Evolutionary conservation across 257 asterid genomes (phyloP).

Genomic region (Hygrophila difformis): DNA sequence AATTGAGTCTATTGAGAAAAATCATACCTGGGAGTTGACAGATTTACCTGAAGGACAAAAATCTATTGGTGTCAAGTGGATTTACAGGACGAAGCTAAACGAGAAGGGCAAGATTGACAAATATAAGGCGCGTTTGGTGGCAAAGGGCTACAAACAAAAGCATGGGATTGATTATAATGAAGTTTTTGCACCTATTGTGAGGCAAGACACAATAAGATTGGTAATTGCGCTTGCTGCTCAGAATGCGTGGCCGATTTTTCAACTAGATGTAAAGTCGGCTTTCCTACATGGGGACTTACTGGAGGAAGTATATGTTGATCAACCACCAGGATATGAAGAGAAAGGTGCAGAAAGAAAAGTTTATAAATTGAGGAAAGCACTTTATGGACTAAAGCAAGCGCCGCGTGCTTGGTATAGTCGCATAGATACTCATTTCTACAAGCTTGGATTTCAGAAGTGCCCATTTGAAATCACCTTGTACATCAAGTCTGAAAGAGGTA

Average conservation of each 20-base stretch:
- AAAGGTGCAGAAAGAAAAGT: neutral
- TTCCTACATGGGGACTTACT: neutral
- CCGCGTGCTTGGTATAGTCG: slow-evolving; percentile 10
- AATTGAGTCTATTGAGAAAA: neutral
- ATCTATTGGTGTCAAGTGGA: neutral
- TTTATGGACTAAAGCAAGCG: slow-evolving; percentile 8
- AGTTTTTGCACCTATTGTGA: neutral
- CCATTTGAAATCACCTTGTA: slow-evolving; percentile 8
- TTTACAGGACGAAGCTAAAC: neutral
- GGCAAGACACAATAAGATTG: neutral
- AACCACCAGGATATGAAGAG: neutral
- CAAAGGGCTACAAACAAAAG: neutral
- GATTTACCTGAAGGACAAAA: neutral
- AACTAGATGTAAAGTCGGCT: neutral
- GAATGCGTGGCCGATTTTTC: neutral
- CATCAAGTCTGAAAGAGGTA: neutral
- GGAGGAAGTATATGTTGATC: neutral
- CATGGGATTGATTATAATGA: neutral
- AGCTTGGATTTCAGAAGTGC: slow-evolving; percentile 1
- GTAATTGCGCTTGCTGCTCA: neutral
- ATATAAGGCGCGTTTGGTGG: slow-evolving; percentile 3
- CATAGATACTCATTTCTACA: neutral
- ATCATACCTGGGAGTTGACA: neutral
- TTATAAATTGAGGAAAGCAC: neutral
- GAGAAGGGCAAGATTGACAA: neutral